These are phyloP conservation scores for Colletotrichum lentis DNA, from an alignment of 2,329 filamentous ascomycete species.

Conservation along the genomic window DNA sequence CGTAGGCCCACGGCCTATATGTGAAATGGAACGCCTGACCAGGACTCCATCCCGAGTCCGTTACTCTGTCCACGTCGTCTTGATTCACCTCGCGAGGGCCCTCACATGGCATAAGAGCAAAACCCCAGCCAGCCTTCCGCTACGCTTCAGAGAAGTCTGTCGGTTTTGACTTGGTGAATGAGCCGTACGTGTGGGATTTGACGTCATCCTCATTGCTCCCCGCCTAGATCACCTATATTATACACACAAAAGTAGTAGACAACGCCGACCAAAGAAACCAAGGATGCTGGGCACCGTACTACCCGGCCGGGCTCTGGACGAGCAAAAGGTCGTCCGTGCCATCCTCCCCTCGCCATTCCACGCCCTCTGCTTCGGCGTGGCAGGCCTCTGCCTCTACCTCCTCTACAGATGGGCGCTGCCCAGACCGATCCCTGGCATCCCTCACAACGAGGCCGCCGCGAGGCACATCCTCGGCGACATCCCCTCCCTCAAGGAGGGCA, in stretches of 20 bases:
- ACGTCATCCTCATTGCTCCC: neutral
- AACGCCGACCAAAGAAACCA: too few species aligned
- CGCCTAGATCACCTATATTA: too few species aligned
- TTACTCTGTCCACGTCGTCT: neutral
- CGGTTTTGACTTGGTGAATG: neutral
- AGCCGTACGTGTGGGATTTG: neutral
- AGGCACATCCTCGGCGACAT: conserved; percentile 53
- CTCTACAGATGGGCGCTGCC: conserved; percentile 45
- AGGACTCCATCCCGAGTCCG: conserved; percentile 1
- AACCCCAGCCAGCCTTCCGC: too few species aligned
- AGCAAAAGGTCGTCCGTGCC: neutral
- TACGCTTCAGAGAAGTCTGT: too few species aligned
- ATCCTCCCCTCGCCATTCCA: neutral
- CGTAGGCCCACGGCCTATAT: too few species aligned
- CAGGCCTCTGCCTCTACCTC: neutral
- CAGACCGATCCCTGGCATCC: conserved; percentile 56
- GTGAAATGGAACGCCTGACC: neutral
- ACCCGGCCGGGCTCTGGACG: neutral
- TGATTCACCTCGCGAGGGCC: too few species aligned
- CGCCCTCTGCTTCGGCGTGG: neutral
- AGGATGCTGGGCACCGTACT: conserved; percentile 13
- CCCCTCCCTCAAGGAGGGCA: conserved; percentile 50
- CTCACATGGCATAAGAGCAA: too few species aligned
- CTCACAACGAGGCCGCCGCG: conserved; percentile 52
- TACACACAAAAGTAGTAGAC: too few species aligned